Evolutionary conservation across 164 flowering plant species (phyloP).

Genomic region (Liquidambar formosana): DNA sequence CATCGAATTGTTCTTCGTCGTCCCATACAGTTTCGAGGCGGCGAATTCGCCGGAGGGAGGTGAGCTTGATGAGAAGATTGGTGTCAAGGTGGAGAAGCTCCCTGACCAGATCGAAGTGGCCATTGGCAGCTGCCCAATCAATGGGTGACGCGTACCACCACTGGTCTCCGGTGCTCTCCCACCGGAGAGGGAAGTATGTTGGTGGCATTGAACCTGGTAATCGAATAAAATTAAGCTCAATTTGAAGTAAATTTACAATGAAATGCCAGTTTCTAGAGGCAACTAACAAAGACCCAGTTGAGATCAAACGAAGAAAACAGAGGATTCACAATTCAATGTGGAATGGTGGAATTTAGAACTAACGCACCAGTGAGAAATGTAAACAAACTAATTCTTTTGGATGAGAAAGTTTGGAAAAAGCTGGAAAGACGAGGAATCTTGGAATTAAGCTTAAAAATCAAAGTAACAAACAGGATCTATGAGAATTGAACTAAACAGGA

Average conservation of each 20-base stretch:
- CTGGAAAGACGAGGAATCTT: not conserved
- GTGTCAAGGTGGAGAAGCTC: conserved; percentile 84
- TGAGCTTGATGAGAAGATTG: conserved; percentile 85
- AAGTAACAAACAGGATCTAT: no score
- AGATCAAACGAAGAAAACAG: not conserved
- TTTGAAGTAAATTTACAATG: not conserved
- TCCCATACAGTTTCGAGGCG: conserved; percentile 96
- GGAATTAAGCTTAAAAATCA: not conserved
- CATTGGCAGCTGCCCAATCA: conserved; percentile 91
- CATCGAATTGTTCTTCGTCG: conserved; percentile 56
- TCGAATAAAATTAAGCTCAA: no score
- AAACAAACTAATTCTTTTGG: not conserved
- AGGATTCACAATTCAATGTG: no score
- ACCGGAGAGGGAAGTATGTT: conserved; percentile 75
- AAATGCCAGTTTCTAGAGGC: not conserved
- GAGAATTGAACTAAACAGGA: no score
- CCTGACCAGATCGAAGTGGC: conserved; percentile 68
- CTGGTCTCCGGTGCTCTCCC: conserved; percentile 97
- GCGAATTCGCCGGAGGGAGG: conserved; percentile 83
- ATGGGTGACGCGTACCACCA: conserved; percentile 98
- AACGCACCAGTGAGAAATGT: not conserved
- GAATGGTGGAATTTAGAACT: no score
- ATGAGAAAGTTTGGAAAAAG: conserved; percentile 2
- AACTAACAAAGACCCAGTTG: not conserved
- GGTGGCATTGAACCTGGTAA: conserved; percentile 38